These are phyloP conservation scores for Bipolaris gigantea DNA, from an alignment of 2,329 filamentous ascomycete species.

Conservation along the genomic window DNA sequence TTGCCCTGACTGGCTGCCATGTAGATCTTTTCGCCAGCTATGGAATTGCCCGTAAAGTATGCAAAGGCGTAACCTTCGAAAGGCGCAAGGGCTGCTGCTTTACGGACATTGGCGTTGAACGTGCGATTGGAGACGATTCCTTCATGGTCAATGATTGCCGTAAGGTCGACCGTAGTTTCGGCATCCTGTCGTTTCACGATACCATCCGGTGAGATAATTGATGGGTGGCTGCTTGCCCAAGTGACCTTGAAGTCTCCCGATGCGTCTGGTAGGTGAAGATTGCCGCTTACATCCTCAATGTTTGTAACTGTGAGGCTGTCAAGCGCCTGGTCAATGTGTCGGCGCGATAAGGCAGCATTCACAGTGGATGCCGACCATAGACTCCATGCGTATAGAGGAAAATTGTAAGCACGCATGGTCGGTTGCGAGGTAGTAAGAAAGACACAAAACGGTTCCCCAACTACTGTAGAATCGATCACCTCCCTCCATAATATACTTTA, in stretches of 20 bases:
- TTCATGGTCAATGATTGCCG: conserved; percentile 38
- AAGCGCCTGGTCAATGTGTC: conserved; percentile 14
- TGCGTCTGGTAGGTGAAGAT: conserved; percentile 42
- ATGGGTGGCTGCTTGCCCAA: conserved; percentile 44
- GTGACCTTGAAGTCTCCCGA: conserved; percentile 38
- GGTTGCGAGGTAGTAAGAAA: not conserved
- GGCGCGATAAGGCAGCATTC: not conserved
- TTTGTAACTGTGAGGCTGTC: conserved; percentile 31
- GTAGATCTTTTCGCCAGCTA: conserved; percentile 56
- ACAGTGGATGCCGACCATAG: conserved; percentile 8
- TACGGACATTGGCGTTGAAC: conserved; percentile 43
- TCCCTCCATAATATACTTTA: conserved; percentile 2
- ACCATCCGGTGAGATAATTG: conserved; percentile 43
- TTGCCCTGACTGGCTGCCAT: conserved; percentile 58
- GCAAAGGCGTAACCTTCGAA: conserved; percentile 56
- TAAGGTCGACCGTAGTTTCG: conserved; percentile 39
- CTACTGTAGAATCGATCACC: not conserved
- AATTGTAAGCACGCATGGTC: conserved; percentile 11
- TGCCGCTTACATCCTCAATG: conserved; percentile 46
- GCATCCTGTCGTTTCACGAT: conserved; percentile 41
- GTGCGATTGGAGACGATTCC: conserved; percentile 28
- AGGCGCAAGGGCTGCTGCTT: conserved; percentile 36
- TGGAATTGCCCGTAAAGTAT: conserved; percentile 54
- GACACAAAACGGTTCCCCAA: not conserved
- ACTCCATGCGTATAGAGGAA: conserved; percentile 8